These are phyloP conservation scores for Carpinus viminea DNA, from an alignment of 306 rosid genomes.

Conservation along the genomic window DNA sequence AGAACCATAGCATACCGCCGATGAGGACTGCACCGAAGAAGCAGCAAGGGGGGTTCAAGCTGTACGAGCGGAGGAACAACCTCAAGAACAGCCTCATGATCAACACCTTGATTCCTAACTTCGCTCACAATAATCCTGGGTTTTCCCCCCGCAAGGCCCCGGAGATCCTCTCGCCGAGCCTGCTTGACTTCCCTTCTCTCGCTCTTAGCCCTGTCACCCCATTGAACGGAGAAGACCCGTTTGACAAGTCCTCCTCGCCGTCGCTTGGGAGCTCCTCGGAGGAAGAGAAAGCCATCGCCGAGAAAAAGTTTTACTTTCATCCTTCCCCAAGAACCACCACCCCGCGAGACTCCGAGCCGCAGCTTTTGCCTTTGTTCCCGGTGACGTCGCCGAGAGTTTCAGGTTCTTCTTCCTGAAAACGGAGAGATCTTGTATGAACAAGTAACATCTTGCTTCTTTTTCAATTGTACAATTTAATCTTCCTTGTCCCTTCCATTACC, in stretches of 20 bases:
- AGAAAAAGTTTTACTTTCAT: slow-evolving; percentile 81
- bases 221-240: slow-evolving; percentile 64
- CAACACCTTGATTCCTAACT: slow-evolving; percentile 75
- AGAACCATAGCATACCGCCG: slow-evolving; percentile 76
- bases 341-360: slow-evolving; percentile 68
- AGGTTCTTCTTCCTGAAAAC: slow-evolving; percentile 55
- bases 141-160: slow-evolving; percentile 64
- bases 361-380: slow-evolving; percentile 83
- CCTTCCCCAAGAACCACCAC: slow-evolving; percentile 72
- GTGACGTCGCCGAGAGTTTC: slow-evolving; percentile 79
- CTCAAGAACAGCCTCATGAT: slow-evolving; percentile 81
- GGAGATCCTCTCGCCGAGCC: slow-evolving; percentile 87
- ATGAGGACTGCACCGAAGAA: slow-evolving; percentile 60
- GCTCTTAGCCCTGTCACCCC: slow-evolving; percentile 94
- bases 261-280: slow-evolving; percentile 80
- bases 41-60: slow-evolving; percentile 79
- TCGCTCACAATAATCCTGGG: slow-evolving; percentile 41
- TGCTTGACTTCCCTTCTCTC: slow-evolving; percentile 84
- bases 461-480: slow-evolving; percentile 55
- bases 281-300: slow-evolving; percentile 92
- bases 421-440: slow-evolving; percentile 7
- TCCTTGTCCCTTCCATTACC: slow-evolving; percentile 30
- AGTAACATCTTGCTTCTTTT: slow-evolving; percentile 42
- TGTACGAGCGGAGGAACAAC: slow-evolving; percentile 76
- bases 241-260: slow-evolving; percentile 73